A percentile compares a stretch with the other conserved stretches of the same genome.
phyloP scores from a whole-genome alignment of 805 yeast genomes.

The Candida rishiriensis region DNA sequence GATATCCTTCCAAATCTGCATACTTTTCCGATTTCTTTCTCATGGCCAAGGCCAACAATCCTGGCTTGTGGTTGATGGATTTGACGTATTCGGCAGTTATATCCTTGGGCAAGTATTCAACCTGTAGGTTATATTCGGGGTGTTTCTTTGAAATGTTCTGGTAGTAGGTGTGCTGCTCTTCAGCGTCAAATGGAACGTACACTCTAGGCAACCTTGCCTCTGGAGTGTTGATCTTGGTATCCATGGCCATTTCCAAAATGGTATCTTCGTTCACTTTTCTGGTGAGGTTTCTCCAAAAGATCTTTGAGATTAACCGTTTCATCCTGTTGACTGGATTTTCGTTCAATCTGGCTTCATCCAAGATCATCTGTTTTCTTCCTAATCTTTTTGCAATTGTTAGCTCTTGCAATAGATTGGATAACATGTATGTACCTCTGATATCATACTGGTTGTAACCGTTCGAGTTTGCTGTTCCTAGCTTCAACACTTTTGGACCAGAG shows the following conservation, averaged over 20 bases:
- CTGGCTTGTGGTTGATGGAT: slow-evolving; percentile 78
- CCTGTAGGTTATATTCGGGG: slow-evolving; percentile 61
- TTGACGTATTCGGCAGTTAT: slow-evolving; percentile 76
- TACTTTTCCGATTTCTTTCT: slow-evolving; percentile 32
- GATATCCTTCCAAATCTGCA: slow-evolving; percentile 50
- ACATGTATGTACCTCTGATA: slow-evolving; percentile 84
- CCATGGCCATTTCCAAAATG: slow-evolving; percentile 67
- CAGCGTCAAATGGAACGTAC: slow-evolving; percentile 66
- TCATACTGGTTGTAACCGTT: slow-evolving; percentile 71
- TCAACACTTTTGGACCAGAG: slow-evolving; percentile 76
- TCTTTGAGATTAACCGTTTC: slow-evolving; percentile 64
- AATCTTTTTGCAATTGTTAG: slow-evolving; percentile 78
- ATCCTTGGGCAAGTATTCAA: slow-evolving; percentile 67
- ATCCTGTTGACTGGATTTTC: slow-evolving; percentile 85
- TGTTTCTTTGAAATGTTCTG: slow-evolving; percentile 44
- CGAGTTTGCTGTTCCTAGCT: slow-evolving; percentile 79
- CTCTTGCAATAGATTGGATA: slow-evolving; percentile 83
- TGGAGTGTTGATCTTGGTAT: slow-evolving; percentile 66
- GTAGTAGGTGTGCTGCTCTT: slow-evolving; percentile 72
- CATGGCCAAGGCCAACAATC: slow-evolving; percentile 78
- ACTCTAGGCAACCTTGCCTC: slow-evolving; percentile 65
- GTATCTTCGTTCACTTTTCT: slow-evolving; percentile 60
- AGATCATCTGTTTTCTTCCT: slow-evolving; percentile 71
- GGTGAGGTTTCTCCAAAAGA: slow-evolving; percentile 78
- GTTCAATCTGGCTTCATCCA: slow-evolving; percentile 78